Evolutionary conservation across 257 asterid species (phyloP).

Genomic region (Nicotiana undulata): DNA sequence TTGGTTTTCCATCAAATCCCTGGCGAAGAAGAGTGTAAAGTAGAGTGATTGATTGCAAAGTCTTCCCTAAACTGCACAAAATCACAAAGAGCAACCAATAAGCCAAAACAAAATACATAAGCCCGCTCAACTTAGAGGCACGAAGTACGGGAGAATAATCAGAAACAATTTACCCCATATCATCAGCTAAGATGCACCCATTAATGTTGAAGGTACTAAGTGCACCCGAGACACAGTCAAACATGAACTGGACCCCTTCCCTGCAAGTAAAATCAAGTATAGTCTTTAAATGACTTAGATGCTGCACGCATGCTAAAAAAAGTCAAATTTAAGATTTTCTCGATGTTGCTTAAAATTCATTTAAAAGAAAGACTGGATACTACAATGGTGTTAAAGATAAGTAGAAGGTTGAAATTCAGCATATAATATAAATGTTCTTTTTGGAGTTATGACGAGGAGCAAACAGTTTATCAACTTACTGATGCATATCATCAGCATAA

Average conservation of each 20-base stretch:
- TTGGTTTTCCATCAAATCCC: slow-evolving; percentile 87
- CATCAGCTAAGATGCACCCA: slow-evolving; percentile 99
- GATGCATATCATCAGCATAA: neutral
- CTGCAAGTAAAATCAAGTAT: slow-evolving; percentile 49
- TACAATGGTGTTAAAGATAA: neutral
- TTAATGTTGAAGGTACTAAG: slow-evolving; percentile 58
- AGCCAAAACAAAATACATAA: neutral
- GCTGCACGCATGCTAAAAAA: neutral
- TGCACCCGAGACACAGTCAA: slow-evolving; percentile 88
- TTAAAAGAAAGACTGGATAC: neutral
- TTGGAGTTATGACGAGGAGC: neutral
- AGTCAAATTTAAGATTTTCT: neutral
- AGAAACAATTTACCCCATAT: slow-evolving; percentile 76
- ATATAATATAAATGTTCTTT: neutral
- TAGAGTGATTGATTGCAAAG: slow-evolving; percentile 89
- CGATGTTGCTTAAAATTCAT: neutral
- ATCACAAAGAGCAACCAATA: slow-evolving; percentile 13
- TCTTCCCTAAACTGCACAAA: slow-evolving; percentile 78
- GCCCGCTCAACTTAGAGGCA: neutral
- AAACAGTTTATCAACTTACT: neutral
- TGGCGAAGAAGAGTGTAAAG: slow-evolving; percentile 86
- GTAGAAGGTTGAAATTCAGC: neutral
- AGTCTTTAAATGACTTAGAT: slow-evolving; percentile 15
- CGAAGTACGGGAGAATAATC: slow-evolving; percentile 2
- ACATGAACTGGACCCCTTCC: slow-evolving; percentile 99